Evolutionary conservation across 2,329 filamentous ascomycete genomes (phyloP).

Genomic region (Aspergillus sp.): DNA sequence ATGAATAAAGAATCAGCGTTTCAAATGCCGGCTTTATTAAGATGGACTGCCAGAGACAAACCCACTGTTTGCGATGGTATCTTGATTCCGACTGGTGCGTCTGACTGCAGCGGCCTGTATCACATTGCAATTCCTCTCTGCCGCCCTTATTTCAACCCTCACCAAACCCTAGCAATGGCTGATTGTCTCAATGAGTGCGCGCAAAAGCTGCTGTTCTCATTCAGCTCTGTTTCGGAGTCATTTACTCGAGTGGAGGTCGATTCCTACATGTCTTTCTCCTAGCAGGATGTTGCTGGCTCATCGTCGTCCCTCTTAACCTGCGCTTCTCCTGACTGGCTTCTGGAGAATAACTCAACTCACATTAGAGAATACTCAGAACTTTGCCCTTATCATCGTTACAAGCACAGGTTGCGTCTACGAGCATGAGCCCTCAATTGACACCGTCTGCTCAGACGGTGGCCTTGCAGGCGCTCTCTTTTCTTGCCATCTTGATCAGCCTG

Average conservation of each 20-base stretch:
- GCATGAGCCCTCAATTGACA: conserved; percentile 12
- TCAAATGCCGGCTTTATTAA: conserved; percentile 14
- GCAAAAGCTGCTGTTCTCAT: conserved; percentile 9
- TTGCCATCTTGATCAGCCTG: conserved; percentile 58
- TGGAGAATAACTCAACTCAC: background rate
- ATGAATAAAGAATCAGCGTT: background rate
- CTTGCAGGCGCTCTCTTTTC: conserved; percentile 55
- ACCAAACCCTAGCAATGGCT: conserved; percentile 2
- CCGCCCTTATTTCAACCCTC: background rate
- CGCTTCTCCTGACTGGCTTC: background rate
- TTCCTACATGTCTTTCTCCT: conserved; percentile 8
- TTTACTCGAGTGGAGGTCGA: conserved; percentile 16
- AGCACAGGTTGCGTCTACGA: background rate
- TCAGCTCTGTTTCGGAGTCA: conserved; percentile 14
- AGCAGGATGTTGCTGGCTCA: conserved; percentile 20
- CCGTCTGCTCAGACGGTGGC: conserved; percentile 40
- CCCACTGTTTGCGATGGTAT: conserved; percentile 4
- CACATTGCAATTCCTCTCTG: background rate
- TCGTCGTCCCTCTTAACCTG: conserved; percentile 15
- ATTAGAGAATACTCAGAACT: background rate
- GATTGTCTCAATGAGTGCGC: conserved; percentile 19
- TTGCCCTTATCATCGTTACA: background rate
- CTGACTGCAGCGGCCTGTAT: conserved; percentile 12
- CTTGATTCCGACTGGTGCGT: conserved; percentile 3
- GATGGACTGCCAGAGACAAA: conserved; percentile 13